Base-by-base conservation (phyloP, 1,284 basidiomycete genomes). In the Flammula alnicola region DNA sequence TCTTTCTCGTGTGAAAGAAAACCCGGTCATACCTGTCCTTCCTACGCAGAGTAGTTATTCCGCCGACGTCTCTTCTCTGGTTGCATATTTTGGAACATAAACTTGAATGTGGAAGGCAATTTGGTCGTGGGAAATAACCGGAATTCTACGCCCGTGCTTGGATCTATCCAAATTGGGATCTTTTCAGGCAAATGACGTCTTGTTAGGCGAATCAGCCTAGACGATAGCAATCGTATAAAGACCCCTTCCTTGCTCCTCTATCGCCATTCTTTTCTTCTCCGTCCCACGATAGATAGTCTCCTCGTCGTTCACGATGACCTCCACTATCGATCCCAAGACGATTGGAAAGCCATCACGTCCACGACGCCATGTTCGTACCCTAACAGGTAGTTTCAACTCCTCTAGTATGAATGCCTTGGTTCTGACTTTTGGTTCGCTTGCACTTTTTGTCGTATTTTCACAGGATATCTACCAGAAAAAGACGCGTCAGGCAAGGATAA, bases 401-500 rank as follows among this genome's bases (percentile, higher is more conserved):
- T n/a, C n/a, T n/a, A n/a, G n/a, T n/a, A n/a, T n/a, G n/a, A n/a
- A n/a, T n/a, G n/a, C n/a, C n/a, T n/a, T n/a, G n/a, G n/a, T n/a
- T n/a, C n/a, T n/a, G n/a, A n/a, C n/a, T n/a, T n/a, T n/a, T n/a
- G n/a, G n/a, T n/a, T n/a, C n/a, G n/a, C n/a, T n/a, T n/a, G n/a
- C n/a, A n/a, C n/a, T n/a, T 22, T 51, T 11, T 17, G 23, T 29
- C 22, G n/a, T 38, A 17, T 46, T n/a, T n/a, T n/a, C n/a, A 32
- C 54, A 91, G 89, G 86, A 16, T 91, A 88, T 61, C 68, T 83
- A 6, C 85, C 88, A 4, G 89, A 91, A 62, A 80, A 80, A 32
- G 90, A 91, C 54, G 82, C 78, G 9, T 66, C 75, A 35, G 90
- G 87, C 30, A 85, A 90, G 61, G 88, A 91, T 63, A 86, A 86